These are phyloP conservation scores for Xerocomellus dryophilus DNA, from an alignment of 768 basidiomycete genomes.

Conservation along the genomic window DNA sequence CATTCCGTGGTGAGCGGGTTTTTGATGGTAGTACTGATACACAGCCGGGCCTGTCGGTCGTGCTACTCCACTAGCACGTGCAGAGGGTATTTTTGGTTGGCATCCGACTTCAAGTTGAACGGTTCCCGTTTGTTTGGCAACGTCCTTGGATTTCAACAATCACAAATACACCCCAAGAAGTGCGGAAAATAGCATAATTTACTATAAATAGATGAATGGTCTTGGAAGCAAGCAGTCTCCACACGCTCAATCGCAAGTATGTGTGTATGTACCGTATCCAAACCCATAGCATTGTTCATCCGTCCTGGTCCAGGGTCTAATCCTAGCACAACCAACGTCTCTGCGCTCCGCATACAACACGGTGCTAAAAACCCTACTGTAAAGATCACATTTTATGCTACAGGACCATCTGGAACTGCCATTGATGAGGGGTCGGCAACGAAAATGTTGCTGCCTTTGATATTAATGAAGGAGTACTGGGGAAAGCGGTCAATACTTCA, in stretches of 20 bases:
- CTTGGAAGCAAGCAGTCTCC: background rate
- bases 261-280: conserved; percentile 17
- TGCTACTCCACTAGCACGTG: too few relatives aligned
- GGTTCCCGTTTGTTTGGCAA: conserved; percentile 10
- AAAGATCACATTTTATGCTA: conserved; percentile 10
- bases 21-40: too few relatives aligned
- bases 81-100: too few relatives aligned
- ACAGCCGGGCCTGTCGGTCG: too few relatives aligned
- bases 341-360: conserved; percentile 6
- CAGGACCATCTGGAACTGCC: conserved; percentile 2
- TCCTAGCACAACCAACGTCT: background rate
- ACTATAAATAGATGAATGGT: background rate
- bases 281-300: conserved; percentile 17
- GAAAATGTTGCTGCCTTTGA: conserved; percentile 49
- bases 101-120: too few relatives aligned
- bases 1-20: too few relatives aligned
- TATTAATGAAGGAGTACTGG: conserved; percentile 55
- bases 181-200: background rate
- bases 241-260: background rate
- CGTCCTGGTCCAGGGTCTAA: background rate
- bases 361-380: background rate
- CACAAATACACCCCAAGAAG: conserved; percentile 12
- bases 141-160: conserved; percentile 10
- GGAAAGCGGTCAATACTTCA: conserved; percentile 1
- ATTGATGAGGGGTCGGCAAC: conserved; percentile 27